Evolutionary conservation across 176 grass and related monocot genomes (phyloP).

Genomic region (Musa beccarii): DNA sequence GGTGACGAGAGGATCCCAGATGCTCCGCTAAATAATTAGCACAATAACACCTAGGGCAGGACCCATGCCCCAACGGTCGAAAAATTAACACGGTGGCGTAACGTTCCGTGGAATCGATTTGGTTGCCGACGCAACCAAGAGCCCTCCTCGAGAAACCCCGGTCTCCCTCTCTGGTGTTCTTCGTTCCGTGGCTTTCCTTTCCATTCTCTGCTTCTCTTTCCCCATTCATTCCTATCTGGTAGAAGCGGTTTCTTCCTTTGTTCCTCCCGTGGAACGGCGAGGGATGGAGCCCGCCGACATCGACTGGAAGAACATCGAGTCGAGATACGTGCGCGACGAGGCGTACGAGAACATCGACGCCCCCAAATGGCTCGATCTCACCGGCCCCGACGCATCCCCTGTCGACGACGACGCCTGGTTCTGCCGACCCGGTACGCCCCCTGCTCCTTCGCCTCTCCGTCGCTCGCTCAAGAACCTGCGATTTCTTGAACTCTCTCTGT

Average conservation of each 20-base stretch:
- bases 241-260: not conserved
- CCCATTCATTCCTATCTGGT: not conserved
- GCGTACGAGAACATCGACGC: conserved; percentile 80
- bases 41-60: not conserved
- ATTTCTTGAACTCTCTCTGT: not conserved
- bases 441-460: too few species aligned
- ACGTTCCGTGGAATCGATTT: not conserved
- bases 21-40: not conserved
- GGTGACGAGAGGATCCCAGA: too few species aligned
- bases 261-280: not conserved
- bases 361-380: conserved; percentile 73
- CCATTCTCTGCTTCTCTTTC: not conserved
- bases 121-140: not conserved
- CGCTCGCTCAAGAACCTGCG: not conserved
- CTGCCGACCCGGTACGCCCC: conserved; percentile 62
- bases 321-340: conserved; percentile 69
- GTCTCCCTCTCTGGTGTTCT: too few species aligned
- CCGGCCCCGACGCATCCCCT: conserved; percentile 28
- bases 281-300: conserved; percentile 78
- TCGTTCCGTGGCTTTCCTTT: too few species aligned
- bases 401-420: conserved; percentile 80
- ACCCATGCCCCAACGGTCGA: not conserved
- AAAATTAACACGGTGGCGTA: not conserved
- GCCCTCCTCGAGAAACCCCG: too few species aligned
- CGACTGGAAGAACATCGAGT: conserved; percentile 81